These are phyloP conservation scores for Peronospora farinosa DNA, from an alignment of 352 stramenopile species.

Conservation along the genomic window DNA sequence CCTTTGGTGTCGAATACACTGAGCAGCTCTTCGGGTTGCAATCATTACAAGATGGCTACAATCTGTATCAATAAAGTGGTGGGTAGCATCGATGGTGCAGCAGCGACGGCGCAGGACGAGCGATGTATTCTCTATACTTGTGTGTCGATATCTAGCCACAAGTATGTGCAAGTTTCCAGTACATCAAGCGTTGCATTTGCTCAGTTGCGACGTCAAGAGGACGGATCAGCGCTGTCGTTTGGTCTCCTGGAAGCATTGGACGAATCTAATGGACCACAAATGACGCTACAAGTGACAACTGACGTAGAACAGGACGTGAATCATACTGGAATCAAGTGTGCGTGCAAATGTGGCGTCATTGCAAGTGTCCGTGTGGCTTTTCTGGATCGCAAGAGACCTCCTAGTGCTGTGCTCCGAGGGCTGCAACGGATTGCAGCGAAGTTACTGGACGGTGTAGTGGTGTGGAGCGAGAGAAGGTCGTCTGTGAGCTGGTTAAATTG, in stretches of 20 bases:
- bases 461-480: slow-evolving; percentile 35
- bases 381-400: slow-evolving; percentile 28
- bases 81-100: slow-evolving; percentile 1
- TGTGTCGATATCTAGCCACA: slow-evolving; percentile 5
- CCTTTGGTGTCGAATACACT: slow-evolving; percentile 4
- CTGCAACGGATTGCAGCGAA: slow-evolving; percentile 32
- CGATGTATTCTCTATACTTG: slow-evolving; percentile 29
- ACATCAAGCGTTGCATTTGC: slow-evolving; percentile 17
- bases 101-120: slow-evolving; percentile 12
- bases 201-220: slow-evolving; percentile 14
- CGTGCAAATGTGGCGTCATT: slow-evolving; percentile 27
- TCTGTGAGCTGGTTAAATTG: slow-evolving; percentile 46
- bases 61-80: slow-evolving; percentile 31
- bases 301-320: neutral
- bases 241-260: slow-evolving; percentile 31
- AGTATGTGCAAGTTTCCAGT: slow-evolving; percentile 16
- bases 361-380: slow-evolving; percentile 33
- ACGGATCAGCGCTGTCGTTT: slow-evolving; percentile 21
- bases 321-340: slow-evolving; percentile 5
- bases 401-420: slow-evolving; percentile 29
- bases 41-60: slow-evolving; percentile 24
- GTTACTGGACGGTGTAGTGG: slow-evolving; percentile 34
- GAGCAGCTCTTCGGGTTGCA: neutral
- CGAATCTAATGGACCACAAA: neutral
- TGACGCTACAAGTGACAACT: slow-evolving; percentile 9